Evolutionary conservation across 768 basidiomycete genomes (phyloP), one percentile per base, ranked within the genome.

Genomic region (Russula abietina): DNA sequence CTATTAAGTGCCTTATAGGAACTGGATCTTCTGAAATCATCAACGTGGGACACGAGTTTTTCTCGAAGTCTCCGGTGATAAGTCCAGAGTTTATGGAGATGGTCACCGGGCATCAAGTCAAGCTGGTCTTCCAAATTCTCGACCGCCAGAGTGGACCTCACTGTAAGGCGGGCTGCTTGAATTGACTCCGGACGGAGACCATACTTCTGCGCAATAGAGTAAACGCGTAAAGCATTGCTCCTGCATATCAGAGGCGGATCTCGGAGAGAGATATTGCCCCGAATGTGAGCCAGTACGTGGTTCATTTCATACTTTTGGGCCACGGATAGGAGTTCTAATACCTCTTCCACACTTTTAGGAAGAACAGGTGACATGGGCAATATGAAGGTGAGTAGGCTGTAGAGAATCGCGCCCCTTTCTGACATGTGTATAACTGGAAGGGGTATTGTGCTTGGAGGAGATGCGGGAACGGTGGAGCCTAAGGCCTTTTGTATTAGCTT

Each of bases 401-500:
- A 53, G 32, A 62, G 56, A 33, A 58, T 53, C 8, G 36, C 14
- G 26, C 36, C 33, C 2, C 28, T 62, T 16, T 51, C 39, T 8
- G 49, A 22, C 36, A 62, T 17, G 7, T 28, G 48, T 12, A 57
- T 32, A 32, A 57, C 26, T 1, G 55, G 48, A 43, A 62, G 55
- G 3, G 43, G 46, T 24, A 16, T 17, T 7, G 8, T 11, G 6
- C 2, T 5, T 5, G 22, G 2, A 38, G 36, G 16, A 24, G 6
- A 1, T 6, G 32, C 12, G 12, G 19, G n/a, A 26, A 4, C 2
- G 16, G 45, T 3, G 6, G 19, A 2, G 3, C 14, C 5, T 5
- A 19, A 55, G 8, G 32, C 16, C 8, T 72, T 67, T 9, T 79
- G 33, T 41, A 61, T 55, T 5, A 46, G 45, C n/a, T 26, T 28